Evolutionary conservation across 345 rosid species (phyloP).

Genomic region (Xanthoceras sorbifolium): DNA sequence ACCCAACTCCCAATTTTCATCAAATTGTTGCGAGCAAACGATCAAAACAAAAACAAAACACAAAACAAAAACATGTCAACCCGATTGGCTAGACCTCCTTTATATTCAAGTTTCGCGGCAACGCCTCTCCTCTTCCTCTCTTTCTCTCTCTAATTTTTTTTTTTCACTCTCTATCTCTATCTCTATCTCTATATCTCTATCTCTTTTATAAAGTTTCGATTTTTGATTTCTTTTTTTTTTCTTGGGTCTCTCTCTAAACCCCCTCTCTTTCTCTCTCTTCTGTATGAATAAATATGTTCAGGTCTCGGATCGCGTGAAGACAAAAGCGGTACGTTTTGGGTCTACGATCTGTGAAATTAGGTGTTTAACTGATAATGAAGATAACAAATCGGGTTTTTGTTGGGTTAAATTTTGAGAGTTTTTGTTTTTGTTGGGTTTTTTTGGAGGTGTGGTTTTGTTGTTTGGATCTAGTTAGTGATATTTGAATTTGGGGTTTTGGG

Average conservation of each 20-base stretch:
- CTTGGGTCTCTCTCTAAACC: constrained; percentile 8
- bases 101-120: constrained; percentile 96
- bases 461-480: constrained; percentile 1
- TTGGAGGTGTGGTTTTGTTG: not conserved
- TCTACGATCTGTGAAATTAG: constrained; percentile 47
- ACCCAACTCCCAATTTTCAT: not conserved
- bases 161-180: constrained; percentile 26
- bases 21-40: not conserved
- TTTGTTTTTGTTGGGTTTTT: not conserved
- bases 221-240: not conserved
- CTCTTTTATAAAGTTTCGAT: constrained; percentile 25
- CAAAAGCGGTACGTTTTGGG: constrained; percentile 33
- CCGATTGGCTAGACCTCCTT: constrained; percentile 39
- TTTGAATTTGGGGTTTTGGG: constrained; percentile 10
- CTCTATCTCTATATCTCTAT: too few relatives aligned
- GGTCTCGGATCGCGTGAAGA: constrained; percentile 18
- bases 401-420: not conserved
- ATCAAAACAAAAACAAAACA: not conserved
- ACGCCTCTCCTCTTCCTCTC: constrained; percentile 29
- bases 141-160: constrained; percentile 30
- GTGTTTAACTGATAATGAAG: constrained; percentile 29
- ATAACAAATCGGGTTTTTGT: not conserved
- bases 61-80: not conserved
- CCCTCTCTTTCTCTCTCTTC: constrained; percentile 6
- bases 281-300: constrained; percentile 13